Percentiles rank a stretch among this genome's conserved stretches.
phyloP scores from a whole-genome alignment of 495 filamentous ascomycete genomes.

The Penicillium crystallinum region DNA sequence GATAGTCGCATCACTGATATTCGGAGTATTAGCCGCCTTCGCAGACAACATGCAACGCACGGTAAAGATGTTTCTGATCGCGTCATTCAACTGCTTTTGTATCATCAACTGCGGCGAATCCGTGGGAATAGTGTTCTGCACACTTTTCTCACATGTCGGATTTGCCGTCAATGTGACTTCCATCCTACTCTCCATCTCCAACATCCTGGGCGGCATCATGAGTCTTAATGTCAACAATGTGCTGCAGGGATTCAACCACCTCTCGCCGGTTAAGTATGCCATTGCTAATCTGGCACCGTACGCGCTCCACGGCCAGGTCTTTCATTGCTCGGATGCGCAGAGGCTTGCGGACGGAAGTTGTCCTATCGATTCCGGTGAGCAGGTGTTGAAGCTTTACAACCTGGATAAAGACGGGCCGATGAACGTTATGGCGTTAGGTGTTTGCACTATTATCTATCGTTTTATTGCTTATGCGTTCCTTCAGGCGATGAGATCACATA shows the following conservation, averaged over 20 bases:
- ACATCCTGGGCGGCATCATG: slow-evolving; percentile 64
- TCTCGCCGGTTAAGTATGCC: slow-evolving; percentile 64
- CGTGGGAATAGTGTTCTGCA: slow-evolving; percentile 76
- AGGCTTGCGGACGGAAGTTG: slow-evolving; percentile 52
- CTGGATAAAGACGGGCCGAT: slow-evolving; percentile 51
- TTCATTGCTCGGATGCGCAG: slow-evolving; percentile 55
- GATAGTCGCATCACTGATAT: slow-evolving; percentile 56
- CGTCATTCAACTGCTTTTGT: slow-evolving; percentile 62
- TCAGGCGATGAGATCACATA: slow-evolving; percentile 37
- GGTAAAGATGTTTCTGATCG: slow-evolving; percentile 56
- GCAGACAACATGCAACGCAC: slow-evolving; percentile 60
- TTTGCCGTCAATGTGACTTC: slow-evolving; percentile 67
- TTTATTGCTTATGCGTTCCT: slow-evolving; percentile 58
- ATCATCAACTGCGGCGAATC: slow-evolving; percentile 70
- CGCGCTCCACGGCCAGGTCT: slow-evolving; percentile 48
- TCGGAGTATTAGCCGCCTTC: slow-evolving; percentile 53
- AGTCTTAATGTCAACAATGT: slow-evolving; percentile 59
- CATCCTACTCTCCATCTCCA: slow-evolving; percentile 58
- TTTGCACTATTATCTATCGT: slow-evolving; percentile 58
- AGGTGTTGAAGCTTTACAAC: slow-evolving; percentile 60
- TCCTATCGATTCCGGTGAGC: slow-evolving; percentile 54
- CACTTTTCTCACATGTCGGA: slow-evolving; percentile 65
- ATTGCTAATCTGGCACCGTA: slow-evolving; percentile 59
- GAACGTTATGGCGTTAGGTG: slow-evolving; percentile 56
- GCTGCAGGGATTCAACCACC: slow-evolving; percentile 62